Conservation (phyloP, 805 yeast genomes). For the Pichia heedii region DNA sequence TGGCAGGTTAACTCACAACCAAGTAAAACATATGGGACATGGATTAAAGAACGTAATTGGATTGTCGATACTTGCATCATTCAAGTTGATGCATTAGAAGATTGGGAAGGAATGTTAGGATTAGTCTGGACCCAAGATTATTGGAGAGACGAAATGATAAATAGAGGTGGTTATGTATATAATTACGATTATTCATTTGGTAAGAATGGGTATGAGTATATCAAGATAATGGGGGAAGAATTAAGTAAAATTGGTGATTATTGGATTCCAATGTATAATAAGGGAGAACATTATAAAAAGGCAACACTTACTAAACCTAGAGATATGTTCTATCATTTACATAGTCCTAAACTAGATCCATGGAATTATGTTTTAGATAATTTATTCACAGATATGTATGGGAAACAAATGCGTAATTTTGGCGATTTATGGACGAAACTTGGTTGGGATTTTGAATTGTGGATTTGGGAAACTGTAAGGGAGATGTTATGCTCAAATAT, state of each 20-base stretch:
- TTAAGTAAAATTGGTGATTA: constrained; percentile 3
- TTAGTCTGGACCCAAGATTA: constrained; percentile 8
- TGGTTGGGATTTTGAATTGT: constrained; percentile 19
- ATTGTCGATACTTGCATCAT: constrained; percentile 18
- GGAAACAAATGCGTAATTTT: constrained; percentile 17
- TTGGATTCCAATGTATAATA: constrained; percentile 5
- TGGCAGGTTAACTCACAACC: constrained; percentile 38
- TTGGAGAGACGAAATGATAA: constrained; percentile 8
- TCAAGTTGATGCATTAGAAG: constrained; percentile 24
- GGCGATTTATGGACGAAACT: constrained; percentile 16
- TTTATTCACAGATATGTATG: constrained; percentile 13
- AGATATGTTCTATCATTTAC: constrained; percentile 34
- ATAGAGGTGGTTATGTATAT: constrained; percentile 11
- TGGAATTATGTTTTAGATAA: constrained; percentile 25
- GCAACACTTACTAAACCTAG: constrained; percentile 13
- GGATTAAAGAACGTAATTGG: constrained; percentile 10
- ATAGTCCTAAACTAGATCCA: constrained; percentile 43
- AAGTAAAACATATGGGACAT: constrained; percentile 16
- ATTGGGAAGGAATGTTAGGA: constrained; percentile 14
- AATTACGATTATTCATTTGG: constrained; percentile 18
- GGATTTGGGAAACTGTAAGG: constrained; percentile 18
- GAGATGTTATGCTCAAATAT: constrained; percentile 17
- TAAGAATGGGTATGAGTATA: constrained; percentile 7
- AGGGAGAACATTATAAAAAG: constrained; percentile 7
- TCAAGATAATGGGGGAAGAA: constrained; percentile 8